These are phyloP conservation scores for Plenodomus tracheiphilus DNA, from an alignment of 2,329 filamentous ascomycete genomes.

Conservation along the genomic window DNA sequence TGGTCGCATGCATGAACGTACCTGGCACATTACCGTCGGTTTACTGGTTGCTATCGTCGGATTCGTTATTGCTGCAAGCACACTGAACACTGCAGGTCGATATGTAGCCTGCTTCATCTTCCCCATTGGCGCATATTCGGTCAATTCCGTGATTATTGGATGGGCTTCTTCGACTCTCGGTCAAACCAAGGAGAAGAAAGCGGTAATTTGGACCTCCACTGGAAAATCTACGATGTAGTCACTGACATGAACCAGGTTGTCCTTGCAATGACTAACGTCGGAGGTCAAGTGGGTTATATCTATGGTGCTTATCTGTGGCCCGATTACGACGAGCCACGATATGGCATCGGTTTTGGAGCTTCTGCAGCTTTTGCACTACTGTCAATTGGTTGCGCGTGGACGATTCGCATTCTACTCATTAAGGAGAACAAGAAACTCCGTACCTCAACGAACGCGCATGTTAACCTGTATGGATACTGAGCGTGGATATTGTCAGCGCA, in stretches of 20 bases:
- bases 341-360: constrained; percentile 34
- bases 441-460: constrained; percentile 27
- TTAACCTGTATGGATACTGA: constrained; percentile 36
- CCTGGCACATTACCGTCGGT: constrained; percentile 54
- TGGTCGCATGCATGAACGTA: constrained; percentile 54
- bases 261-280: constrained; percentile 34
- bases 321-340: constrained; percentile 26
- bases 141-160: constrained; percentile 37
- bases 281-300: constrained; percentile 35
- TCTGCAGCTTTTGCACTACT: constrained; percentile 32
- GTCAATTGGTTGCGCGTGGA: constrained; percentile 36
- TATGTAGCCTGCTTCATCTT: constrained; percentile 39
- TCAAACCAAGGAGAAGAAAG: constrained; percentile 38
- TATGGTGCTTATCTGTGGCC: constrained; percentile 36
- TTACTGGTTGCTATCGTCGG: constrained; percentile 48
- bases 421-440: constrained; percentile 31
- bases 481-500: too few species aligned
- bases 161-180: constrained; percentile 33
- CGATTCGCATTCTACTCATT: constrained; percentile 28
- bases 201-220: constrained; percentile 9
- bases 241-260: constrained; percentile 21
- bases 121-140: constrained; percentile 33
- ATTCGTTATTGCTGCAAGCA: constrained; percentile 43
- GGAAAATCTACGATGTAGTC: not conserved
- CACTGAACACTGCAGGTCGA: constrained; percentile 30